Evolutionary conservation across 352 stramenopile genomes (phyloP).

Genomic region (Phytophthora syringae): DNA sequence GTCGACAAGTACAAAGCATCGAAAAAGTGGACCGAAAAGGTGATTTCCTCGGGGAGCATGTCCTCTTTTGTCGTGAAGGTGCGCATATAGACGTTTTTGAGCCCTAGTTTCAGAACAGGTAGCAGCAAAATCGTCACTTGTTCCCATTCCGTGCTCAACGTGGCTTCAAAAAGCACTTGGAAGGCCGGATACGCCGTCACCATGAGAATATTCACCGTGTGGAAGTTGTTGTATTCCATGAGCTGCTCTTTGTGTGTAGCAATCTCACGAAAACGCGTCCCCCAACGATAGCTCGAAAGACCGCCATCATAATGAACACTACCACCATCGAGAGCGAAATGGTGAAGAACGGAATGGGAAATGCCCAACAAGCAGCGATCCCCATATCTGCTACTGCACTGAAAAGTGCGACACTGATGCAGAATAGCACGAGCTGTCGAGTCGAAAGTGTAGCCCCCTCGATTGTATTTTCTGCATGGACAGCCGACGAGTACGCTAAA

Average conservation of each 20-base stretch:
- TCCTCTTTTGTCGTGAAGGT: background rate
- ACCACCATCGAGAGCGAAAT: background rate
- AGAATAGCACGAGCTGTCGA: constrained; percentile 3
- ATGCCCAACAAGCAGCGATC: background rate
- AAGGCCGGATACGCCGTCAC: background rate
- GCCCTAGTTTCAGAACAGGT: background rate
- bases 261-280: background rate
- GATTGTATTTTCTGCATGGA: background rate
- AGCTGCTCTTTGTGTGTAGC: background rate
- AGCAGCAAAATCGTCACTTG: background rate
- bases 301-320: background rate
- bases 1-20: background rate
- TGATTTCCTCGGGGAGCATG: background rate
- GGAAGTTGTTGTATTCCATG: background rate
- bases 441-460: background rate
- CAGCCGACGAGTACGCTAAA: background rate
- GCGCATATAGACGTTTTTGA: background rate
- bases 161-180: background rate
- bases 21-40: background rate
- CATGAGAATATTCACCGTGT: background rate
- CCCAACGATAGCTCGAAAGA: background rate
- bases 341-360: constrained; percentile 2
- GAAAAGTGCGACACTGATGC: background rate
- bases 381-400: background rate
- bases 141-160: background rate